Conservation (phyloP, 805 yeast genomes). For the Saccharomycodes ludwigii region DNA sequence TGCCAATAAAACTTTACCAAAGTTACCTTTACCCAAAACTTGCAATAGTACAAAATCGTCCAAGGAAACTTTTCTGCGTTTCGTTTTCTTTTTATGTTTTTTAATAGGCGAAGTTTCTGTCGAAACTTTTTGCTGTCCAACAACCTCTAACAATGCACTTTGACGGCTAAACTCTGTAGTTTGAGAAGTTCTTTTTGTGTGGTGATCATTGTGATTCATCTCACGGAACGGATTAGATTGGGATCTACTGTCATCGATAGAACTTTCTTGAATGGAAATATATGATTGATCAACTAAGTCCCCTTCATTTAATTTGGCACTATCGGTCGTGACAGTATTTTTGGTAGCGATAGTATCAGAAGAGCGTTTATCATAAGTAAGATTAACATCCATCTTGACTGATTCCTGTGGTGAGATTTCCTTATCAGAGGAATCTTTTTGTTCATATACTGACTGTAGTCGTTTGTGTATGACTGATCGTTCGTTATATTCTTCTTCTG, state of each 20-base stretch:
- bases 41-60: slow-evolving; percentile 93
- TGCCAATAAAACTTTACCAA: slow-evolving; percentile 96
- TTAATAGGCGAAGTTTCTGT: slow-evolving; percentile 3
- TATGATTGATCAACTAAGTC: no score
- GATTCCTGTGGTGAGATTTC: not conserved
- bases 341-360: no score
- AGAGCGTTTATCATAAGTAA: no score
- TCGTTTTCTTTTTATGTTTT: slow-evolving; percentile 17
- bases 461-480: not conserved
- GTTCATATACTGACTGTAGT: no score
- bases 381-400: no score
- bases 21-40: slow-evolving; percentile 95
- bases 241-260: slow-evolving; percentile 2
- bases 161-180: not conserved
- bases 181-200: slow-evolving; percentile 15
- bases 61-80: slow-evolving; percentile 70
- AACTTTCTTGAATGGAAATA: no score
- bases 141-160: not conserved
- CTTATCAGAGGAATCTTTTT: slow-evolving; percentile 6
- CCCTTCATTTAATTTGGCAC: no score
- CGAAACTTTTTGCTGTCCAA: not conserved
- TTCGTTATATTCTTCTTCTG: slow-evolving; percentile 3
- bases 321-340: no score
- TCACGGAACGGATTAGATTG: slow-evolving; percentile 17
- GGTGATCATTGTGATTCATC: slow-evolving; percentile 11